phyloP scores from a whole-genome alignment of 208 protist species.

The Lotmaria passim region DNA sequence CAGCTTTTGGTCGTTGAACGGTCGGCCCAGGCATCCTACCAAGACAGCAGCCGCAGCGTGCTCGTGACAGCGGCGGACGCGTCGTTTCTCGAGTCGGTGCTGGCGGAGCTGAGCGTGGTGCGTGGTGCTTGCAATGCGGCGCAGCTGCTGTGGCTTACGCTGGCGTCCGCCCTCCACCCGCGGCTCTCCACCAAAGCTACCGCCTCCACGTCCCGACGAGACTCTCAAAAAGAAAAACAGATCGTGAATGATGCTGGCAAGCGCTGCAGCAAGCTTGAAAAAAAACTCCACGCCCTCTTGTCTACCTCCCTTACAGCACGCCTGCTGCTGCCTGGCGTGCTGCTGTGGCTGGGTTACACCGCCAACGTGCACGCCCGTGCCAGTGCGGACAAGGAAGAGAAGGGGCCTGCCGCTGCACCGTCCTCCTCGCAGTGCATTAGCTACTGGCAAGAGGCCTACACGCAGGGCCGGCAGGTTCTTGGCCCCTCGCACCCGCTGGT shows the following conservation, averaged over 20 bases:
- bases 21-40: background rate
- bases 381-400: background rate
- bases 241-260: conserved; percentile 2
- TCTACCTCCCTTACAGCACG: conserved; percentile 9
- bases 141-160: conserved; percentile 29
- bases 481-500: conserved; percentile 25
- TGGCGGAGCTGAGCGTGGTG: conserved; percentile 12
- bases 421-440: background rate
- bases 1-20: conserved; percentile 1
- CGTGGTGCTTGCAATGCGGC: conserved; percentile 22
- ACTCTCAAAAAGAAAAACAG: too few species aligned
- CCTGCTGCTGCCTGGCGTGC: conserved; percentile 28
- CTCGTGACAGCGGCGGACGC: background rate
- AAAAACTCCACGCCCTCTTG: conserved; percentile 12
- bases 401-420: background rate
- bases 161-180: background rate
- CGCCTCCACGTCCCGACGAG: too few species aligned
- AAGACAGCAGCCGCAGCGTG: background rate
- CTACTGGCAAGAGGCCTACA: conserved; percentile 21
- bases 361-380: background rate
- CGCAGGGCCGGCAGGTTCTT: conserved; percentile 13
- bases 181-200: background rate
- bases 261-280: conserved; percentile 14
- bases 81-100: conserved; percentile 5
- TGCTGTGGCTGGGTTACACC: conserved; percentile 18